Evolutionary conservation across 768 basidiomycete species (phyloP), one percentile per base, ranked within the genome.

Genomic region (Agaricus blazei): DNA sequence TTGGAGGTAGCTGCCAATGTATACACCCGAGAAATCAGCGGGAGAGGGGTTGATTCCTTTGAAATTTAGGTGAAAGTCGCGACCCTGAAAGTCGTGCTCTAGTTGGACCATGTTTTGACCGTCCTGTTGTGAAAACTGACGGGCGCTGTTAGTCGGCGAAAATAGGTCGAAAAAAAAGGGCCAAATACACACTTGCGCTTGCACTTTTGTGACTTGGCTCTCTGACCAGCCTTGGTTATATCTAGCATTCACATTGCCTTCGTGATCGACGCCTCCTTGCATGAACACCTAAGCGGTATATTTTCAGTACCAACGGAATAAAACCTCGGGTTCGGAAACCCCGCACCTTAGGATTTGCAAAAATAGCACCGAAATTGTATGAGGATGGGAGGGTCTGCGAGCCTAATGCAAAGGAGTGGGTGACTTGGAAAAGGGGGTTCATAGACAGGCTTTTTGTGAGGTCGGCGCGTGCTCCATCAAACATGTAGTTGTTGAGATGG

Each of bases 401-500:
- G 19, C 93, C 97, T 55, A 98, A 76, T 57, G 86, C 79, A 74
- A 99, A 98, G 24, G 93, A 90, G 70, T 99, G 97, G 58, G 94
- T 95, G 63, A 98, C 89, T 77, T 98, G 96, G 82, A 98, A 98
- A 49, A 90, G 84, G n/a, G 97, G 97, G 69, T 84, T 91, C 69
- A 88, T 80, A 28, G 93, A 96, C 63, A 98, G 78, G 63, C 82
- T 87, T 75, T 98, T 99, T 47, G 91, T 88, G 63, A 98, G 77
- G 76, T 99, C 97, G 31, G 96, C 97, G 62, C 95, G 81, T 27
- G 90, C 97, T 61, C 97, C 97, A 76, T 99, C 97, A 70, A 98
- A 98, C 66, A 93, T 84, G 75, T 88, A 96, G 76, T 96, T 97
- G 44, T 87, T 89, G 48, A 98, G 73, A 65, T 93, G 93, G 11